Percentiles rank a stretch among this genome's conserved stretches.
These are phyloP conservation scores for Apiotrichum gamsii DNA, from an alignment of 1,284 basidiomycete species.

Conservation along the genomic window DNA sequence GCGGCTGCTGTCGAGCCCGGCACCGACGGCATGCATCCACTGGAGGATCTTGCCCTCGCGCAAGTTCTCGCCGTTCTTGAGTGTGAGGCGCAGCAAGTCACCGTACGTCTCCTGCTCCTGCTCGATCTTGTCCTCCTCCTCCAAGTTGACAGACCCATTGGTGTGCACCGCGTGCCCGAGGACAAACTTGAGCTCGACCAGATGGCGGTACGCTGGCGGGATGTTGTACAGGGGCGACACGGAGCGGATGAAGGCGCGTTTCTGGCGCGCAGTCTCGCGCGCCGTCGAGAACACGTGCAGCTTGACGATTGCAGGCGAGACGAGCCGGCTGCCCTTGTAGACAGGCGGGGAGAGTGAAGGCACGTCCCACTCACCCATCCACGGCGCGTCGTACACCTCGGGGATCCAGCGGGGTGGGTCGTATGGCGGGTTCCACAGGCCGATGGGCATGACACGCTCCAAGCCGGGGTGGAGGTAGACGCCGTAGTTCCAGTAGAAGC, in stretches of 20 bases:
- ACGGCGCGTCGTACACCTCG: constrained; percentile 15
- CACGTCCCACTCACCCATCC: constrained; percentile 15
- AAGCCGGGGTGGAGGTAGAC: too few relatives aligned
- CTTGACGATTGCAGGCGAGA: constrained; percentile 19
- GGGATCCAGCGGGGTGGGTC: constrained; percentile 13
- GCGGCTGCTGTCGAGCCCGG: background rate
- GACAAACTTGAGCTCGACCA: constrained; percentile 27
- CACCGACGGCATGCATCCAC: constrained; percentile 30
- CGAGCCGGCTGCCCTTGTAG: background rate
- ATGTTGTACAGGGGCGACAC: constrained; percentile 9
- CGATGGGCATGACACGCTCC: constrained; percentile 6
- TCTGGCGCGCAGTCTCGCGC: background rate
- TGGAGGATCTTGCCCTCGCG: constrained; percentile 15
- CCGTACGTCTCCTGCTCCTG: constrained; percentile 18
- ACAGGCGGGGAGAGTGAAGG: constrained; percentile 12
- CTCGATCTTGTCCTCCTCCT: constrained; percentile 10
- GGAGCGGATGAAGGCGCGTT: constrained; percentile 20
- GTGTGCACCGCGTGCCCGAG: constrained; percentile 14
- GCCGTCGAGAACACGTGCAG: constrained; percentile 32
- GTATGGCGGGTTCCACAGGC: constrained; percentile 10
- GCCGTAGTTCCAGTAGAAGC: too few relatives aligned
- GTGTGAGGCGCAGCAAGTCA: constrained; percentile 18
- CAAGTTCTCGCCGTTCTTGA: constrained; percentile 16
- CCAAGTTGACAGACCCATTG: constrained; percentile 17
- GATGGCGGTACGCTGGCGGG: constrained; percentile 14